Conservation (phyloP, 208 protist species). For the Herpetomonas tarakana region DNA sequence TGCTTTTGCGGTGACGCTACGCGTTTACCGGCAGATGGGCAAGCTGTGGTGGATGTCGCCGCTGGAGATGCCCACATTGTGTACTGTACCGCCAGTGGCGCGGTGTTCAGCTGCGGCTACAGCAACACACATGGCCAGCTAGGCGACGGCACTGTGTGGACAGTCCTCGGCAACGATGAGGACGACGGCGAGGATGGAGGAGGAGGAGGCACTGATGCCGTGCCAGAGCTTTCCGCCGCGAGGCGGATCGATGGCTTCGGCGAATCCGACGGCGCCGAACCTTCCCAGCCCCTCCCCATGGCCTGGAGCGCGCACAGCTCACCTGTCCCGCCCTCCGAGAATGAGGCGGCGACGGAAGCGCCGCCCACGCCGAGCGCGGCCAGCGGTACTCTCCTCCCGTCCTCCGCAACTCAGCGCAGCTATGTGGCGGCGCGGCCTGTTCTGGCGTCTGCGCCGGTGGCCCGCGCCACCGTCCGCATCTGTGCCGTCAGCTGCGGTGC, state of each 20-base stretch:
- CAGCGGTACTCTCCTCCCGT: too few relatives aligned
- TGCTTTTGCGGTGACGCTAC: neutral
- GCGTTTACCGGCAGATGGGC: slow-evolving; percentile 27
- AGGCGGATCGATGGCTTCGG: slow-evolving; percentile 42
- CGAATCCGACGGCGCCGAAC: neutral
- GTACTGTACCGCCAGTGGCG: slow-evolving; percentile 69
- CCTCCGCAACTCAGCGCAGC: too few relatives aligned
- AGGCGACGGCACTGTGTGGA: slow-evolving; percentile 78
- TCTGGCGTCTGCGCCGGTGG: neutral
- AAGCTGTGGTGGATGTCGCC: slow-evolving; percentile 62
- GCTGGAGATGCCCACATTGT: slow-evolving; percentile 76
- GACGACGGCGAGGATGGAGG: slow-evolving; percentile 3
- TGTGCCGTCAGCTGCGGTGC: slow-evolving; percentile 59
- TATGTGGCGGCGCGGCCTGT: neutral
- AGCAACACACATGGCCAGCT: slow-evolving; percentile 81
- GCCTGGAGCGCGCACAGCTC: neutral
- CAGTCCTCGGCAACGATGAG: neutral
- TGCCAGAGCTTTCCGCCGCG: slow-evolving; percentile 24
- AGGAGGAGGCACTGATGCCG: neutral
- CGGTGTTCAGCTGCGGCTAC: slow-evolving; percentile 73
- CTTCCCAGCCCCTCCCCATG: neutral
- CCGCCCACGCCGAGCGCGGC: neutral
- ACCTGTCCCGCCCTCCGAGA: neutral
- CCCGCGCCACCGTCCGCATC: slow-evolving; percentile 24
- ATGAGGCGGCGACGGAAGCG: neutral